Evolutionary conservation across 176 grass and related monocot species (phyloP).

Genomic region (Ampelocalamus luodianensis): DNA sequence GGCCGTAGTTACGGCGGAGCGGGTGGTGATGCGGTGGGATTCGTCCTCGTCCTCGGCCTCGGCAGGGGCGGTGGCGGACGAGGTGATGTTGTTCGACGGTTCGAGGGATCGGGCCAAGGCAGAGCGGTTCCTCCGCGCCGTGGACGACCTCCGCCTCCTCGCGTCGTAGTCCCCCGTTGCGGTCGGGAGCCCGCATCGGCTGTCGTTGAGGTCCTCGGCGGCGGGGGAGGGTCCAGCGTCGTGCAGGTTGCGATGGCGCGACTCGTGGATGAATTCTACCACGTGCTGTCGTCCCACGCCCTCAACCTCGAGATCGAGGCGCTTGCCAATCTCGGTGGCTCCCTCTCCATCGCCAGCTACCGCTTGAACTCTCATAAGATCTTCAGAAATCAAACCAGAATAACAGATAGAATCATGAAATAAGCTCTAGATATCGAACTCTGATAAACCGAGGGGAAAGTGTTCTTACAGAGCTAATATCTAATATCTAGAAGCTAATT

Average conservation of each 20-base stretch:
- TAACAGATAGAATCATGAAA: no score
- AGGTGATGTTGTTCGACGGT: conserved; percentile 60
- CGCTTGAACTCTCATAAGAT: conserved; percentile 44
- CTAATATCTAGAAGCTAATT: no score
- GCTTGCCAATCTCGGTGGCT: conserved; percentile 56
- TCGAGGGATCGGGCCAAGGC: conserved; percentile 52
- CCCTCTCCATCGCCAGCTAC: conserved; percentile 53
- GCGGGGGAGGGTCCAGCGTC: conserved; percentile 5
- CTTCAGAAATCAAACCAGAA: no score
- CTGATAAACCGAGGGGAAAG: no score
- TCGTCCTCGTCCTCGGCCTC: conserved; percentile 30
- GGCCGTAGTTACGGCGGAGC: conserved; percentile 41
- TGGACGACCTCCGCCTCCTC: conserved; percentile 65
- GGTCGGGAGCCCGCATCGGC: conserved; percentile 58
- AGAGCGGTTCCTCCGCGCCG: conserved; percentile 67
- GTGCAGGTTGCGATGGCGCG: conserved; percentile 72
- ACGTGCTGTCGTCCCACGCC: conserved; percentile 60
- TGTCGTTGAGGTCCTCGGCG: conserved; percentile 14
- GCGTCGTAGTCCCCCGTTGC: conserved; percentile 41
- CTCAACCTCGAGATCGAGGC: conserved; percentile 64
- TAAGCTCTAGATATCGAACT: no score
- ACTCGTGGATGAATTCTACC: conserved; percentile 80
- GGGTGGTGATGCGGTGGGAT: conserved; percentile 60
- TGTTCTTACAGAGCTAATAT: no score
- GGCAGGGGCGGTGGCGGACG: conserved; percentile 44